phyloP scores from a whole-genome alignment of 306 rosid genomes.

The Glycyrrhiza uralensis region DNA sequence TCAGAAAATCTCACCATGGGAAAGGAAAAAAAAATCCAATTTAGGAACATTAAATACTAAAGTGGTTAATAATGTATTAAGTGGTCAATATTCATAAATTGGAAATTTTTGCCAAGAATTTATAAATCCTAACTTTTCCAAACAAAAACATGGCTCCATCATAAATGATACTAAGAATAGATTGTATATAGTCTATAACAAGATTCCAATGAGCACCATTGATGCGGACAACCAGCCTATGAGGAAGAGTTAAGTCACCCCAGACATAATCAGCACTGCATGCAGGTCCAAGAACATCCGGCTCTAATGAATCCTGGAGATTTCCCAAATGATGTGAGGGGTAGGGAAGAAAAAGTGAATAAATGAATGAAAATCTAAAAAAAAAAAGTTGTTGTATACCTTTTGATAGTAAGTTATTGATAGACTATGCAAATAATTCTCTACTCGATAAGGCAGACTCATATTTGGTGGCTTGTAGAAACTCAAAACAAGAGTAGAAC shows the following conservation, averaged over 20 bases:
- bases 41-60: not conserved
- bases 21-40: not conserved
- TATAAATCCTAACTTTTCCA: not conserved
- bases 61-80: not conserved
- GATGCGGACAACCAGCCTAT: slow-evolving; percentile 57
- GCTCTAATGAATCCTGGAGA: slow-evolving; percentile 65
- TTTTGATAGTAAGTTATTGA: slow-evolving; percentile 86
- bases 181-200: not conserved
- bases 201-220: slow-evolving; percentile 48
- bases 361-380: not conserved
- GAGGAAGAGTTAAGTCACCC: slow-evolving; percentile 94
- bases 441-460: slow-evolving; percentile 84
- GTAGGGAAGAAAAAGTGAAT: not conserved
- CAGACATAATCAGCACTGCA: slow-evolving; percentile 76
- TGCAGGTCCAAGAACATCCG: slow-evolving; percentile 73
- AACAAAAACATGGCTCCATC: not conserved
- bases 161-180: not conserved
- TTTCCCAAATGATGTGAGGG: slow-evolving; percentile 32
- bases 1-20: not conserved
- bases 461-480: slow-evolving; percentile 76
- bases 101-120: not conserved
- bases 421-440: slow-evolving; percentile 58
- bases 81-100: not conserved
- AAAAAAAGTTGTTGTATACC: slow-evolving; percentile 46
- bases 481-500: slow-evolving; percentile 73